phyloP scores from a whole-genome alignment of 2,329 filamentous ascomycete genomes.

The Aspergillus hortae region DNA sequence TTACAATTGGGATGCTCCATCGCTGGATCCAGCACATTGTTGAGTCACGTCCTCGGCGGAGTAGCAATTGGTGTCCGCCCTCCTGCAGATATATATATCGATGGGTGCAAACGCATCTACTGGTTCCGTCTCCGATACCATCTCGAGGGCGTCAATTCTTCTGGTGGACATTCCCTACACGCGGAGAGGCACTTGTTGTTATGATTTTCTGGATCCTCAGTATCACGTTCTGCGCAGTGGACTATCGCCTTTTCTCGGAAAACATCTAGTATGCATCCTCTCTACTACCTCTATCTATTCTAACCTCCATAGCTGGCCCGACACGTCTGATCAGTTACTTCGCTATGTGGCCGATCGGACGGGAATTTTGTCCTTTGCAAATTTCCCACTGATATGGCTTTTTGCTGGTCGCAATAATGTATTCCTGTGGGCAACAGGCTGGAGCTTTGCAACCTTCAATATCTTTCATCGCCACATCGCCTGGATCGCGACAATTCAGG shows the following conservation, averaged over 20 bases:
- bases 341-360: conserved; percentile 63
- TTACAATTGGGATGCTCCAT: conserved; percentile 32
- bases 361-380: conserved; percentile 61
- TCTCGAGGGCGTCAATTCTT: conserved; percentile 39
- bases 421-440: conserved; percentile 64
- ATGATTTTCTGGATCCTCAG: conserved; percentile 45
- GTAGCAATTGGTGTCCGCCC: background rate
- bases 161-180: conserved; percentile 47
- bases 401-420: conserved; percentile 66
- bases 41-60: conserved; percentile 2
- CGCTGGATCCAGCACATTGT: conserved; percentile 24
- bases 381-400: conserved; percentile 63
- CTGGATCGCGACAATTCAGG: conserved; percentile 59
- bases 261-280: conserved; percentile 45
- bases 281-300: background rate
- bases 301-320: conserved; percentile 22
- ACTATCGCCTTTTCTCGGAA: conserved; percentile 43
- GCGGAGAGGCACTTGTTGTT: conserved; percentile 46
- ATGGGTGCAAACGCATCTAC: conserved; percentile 38
- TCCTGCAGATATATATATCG: conserved; percentile 14
- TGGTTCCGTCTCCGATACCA: conserved; percentile 43
- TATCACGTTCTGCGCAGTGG: conserved; percentile 40
- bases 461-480: conserved; percentile 67
- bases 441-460: conserved; percentile 65
- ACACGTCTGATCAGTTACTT: conserved; percentile 36